Evolutionary conservation across 257 asterid genomes (phyloP).

Genomic region (Capsicum pubescens): DNA sequence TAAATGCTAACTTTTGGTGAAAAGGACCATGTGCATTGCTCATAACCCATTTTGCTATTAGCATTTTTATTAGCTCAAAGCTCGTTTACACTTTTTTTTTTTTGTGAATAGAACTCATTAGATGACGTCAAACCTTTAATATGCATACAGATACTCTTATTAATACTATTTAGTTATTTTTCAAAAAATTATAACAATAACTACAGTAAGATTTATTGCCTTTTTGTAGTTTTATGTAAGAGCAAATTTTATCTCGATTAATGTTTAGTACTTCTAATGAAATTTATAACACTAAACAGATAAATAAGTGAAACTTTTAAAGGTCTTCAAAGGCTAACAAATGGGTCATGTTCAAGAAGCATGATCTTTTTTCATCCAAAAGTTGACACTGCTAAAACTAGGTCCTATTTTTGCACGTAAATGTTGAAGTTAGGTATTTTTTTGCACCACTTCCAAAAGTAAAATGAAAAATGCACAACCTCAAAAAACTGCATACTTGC

Average conservation of each 20-base stretch:
- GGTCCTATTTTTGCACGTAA: not conserved
- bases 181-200: not conserved
- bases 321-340: not conserved
- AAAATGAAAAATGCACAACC: not conserved
- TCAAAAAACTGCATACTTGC: not conserved
- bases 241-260: too few species aligned
- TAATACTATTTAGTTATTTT: not conserved
- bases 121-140: not conserved
- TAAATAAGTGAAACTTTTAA: not conserved
- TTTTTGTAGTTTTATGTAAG: not conserved
- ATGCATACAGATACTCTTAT: not conserved
- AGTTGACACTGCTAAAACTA: not conserved
- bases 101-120: slow-evolving; percentile 5
- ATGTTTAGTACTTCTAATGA: not conserved
- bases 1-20: not conserved
- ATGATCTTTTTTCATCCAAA: not conserved
- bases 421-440: not conserved
- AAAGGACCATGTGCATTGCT: not conserved
- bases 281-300: not conserved
- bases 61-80: slow-evolving; percentile 19
- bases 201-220: not conserved
- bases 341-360: not conserved
- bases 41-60: not conserved
- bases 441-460: not conserved
- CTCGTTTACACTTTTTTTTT: slow-evolving; percentile 9